Conservation (phyloP, 805 yeast species). For the Suhomyces prunicola region DNA sequence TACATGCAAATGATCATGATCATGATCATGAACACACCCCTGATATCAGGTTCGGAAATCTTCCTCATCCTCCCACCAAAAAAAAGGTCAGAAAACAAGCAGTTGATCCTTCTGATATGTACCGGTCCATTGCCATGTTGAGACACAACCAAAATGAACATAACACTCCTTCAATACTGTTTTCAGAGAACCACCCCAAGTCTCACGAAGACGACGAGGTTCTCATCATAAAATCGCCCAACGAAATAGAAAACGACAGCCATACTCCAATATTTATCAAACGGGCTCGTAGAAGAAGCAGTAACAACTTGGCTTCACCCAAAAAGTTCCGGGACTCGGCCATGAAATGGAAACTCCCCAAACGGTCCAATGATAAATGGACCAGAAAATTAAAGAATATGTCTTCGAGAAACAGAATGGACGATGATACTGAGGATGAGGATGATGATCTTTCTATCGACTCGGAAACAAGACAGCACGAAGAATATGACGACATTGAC, state of each 20-base stretch:
- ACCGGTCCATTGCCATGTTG: conserved; percentile 77
- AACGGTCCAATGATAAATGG: conserved; percentile 17
- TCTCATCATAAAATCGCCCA: conserved; percentile 71
- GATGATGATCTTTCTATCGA: conserved; percentile 10
- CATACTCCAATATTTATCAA: conserved; percentile 36
- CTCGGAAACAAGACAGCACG: conserved; percentile 9
- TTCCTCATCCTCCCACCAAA: conserved; percentile 52
- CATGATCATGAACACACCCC: neutral
- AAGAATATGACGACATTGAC: conserved; percentile 6
- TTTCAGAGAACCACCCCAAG: conserved; percentile 1
- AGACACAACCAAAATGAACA: conserved; percentile 16
- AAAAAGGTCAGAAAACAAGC: conserved; percentile 27
- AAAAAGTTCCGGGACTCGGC: conserved; percentile 8
- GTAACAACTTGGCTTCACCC: conserved; percentile 1
- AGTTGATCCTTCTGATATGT: conserved; percentile 79
- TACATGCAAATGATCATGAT: neutral
- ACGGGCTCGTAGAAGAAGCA: conserved; percentile 13
- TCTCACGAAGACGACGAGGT: conserved; percentile 67
- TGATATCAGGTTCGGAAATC: conserved; percentile 52
- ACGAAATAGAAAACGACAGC: conserved; percentile 52
- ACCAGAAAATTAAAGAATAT: conserved; percentile 21
- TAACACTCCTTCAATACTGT: conserved; percentile 2
- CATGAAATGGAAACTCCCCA: conserved; percentile 10
- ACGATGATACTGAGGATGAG: conserved; percentile 2
- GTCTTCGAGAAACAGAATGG: neutral